Percentiles rank a stretch among this genome's conserved stretches.
Evolutionary conservation across 768 basidiomycete species (phyloP).

Genomic region (Rubroboletus satanas): DNA sequence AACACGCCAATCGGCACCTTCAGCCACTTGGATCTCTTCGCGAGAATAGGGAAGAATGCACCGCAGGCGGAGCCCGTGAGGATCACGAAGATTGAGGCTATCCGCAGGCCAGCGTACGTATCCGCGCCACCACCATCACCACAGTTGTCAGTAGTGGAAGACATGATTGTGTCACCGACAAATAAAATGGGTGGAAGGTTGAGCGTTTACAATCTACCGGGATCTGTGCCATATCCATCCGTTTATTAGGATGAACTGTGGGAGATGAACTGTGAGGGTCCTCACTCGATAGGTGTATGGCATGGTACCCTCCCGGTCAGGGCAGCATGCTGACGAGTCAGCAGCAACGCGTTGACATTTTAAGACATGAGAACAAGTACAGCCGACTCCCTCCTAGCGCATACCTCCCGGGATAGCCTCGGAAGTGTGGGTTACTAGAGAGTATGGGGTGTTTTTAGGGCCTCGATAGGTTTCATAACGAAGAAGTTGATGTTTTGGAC

Average conservation of each 20-base stretch:
- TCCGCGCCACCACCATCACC: slow-evolving; percentile 50
- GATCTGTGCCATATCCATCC: not conserved
- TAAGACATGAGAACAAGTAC: not conserved
- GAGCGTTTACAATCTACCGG: not conserved
- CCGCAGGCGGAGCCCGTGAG: slow-evolving; percentile 55
- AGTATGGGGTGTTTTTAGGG: too few relatives aligned
- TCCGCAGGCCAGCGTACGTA: slow-evolving; percentile 49
- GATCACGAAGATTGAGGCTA: slow-evolving; percentile 75
- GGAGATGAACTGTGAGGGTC: slow-evolving; percentile 27
- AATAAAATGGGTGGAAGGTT: not conserved
- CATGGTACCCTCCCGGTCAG: slow-evolving; percentile 23
- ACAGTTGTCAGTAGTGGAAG: slow-evolving; percentile 34
- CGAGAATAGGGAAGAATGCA: slow-evolving; percentile 69
- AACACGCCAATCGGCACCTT: slow-evolving; percentile 42
- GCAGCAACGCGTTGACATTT: not conserved
- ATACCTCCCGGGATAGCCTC: too few relatives aligned
- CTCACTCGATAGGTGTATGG: slow-evolving; percentile 6
- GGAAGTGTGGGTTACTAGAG: too few relatives aligned
- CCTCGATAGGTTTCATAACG: too few relatives aligned
- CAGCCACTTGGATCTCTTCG: slow-evolving; percentile 48
- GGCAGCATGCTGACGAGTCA: not conserved
- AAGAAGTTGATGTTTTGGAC: too few relatives aligned
- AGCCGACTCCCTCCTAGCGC: too few relatives aligned
- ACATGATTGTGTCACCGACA: slow-evolving; percentile 15
- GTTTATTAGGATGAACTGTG: slow-evolving; percentile 8